Conservation (phyloP, 192 early-diverging fungal species). For the Umbelopsis isabellina region DNA sequence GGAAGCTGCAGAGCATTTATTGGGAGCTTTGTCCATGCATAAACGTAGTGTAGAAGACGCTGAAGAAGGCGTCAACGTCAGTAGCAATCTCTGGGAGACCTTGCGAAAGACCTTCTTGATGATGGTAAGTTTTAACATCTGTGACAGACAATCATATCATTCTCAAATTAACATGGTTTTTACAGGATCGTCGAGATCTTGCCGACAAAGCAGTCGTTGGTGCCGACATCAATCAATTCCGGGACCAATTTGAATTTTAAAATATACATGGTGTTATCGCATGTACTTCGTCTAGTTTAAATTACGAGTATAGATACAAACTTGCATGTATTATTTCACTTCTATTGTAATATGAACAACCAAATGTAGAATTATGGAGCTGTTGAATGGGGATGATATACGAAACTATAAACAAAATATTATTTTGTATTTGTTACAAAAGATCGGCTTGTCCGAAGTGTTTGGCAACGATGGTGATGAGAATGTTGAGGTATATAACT, state of each 20-base stretch:
- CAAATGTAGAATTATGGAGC: slow-evolving; percentile 15
- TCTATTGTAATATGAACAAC: slow-evolving; percentile 14
- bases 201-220: slow-evolving; percentile 55
- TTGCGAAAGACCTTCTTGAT: slow-evolving; percentile 60
- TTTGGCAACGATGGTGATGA: slow-evolving; percentile 48
- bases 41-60: slow-evolving; percentile 31
- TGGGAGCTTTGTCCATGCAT: slow-evolving; percentile 74
- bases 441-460: slow-evolving; percentile 46
- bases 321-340: background rate
- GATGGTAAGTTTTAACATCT: slow-evolving; percentile 43
- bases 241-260: slow-evolving; percentile 67
- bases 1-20: slow-evolving; percentile 93
- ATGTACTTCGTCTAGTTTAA: slow-evolving; percentile 7
- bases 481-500: slow-evolving; percentile 44
- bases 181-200: slow-evolving; percentile 61
- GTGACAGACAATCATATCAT: background rate
- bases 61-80: slow-evolving; percentile 61
- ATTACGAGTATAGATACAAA: slow-evolving; percentile 11
- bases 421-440: background rate
- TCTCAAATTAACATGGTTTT: slow-evolving; percentile 15
- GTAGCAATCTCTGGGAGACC: slow-evolving; percentile 67
- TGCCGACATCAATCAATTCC: slow-evolving; percentile 58
- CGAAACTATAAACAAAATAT: background rate
- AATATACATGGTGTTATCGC: background rate
- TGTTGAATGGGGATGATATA: slow-evolving; percentile 1